Evolutionary conservation across 2,329 filamentous ascomycete species (phyloP).

Genomic region (Aspergillus pseudoterreus): DNA sequence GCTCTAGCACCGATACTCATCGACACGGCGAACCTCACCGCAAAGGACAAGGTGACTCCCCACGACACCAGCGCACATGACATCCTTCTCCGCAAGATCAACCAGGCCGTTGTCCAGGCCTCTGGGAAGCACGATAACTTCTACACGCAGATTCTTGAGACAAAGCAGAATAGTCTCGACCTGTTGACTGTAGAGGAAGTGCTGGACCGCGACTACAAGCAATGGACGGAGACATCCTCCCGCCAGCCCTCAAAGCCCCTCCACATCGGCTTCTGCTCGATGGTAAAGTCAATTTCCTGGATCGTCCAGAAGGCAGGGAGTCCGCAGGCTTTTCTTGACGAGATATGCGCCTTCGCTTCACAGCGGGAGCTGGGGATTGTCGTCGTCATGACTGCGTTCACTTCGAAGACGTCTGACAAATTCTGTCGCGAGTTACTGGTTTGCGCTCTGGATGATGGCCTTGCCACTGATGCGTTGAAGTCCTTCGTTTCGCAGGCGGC

Average conservation of each 20-base stretch:
- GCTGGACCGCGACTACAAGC: slow-evolving; percentile 61
- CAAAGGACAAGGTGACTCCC: slow-evolving; percentile 44
- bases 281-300: slow-evolving; percentile 55
- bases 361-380: slow-evolving; percentile 50
- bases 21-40: slow-evolving; percentile 44
- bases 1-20: slow-evolving; percentile 42
- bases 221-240: slow-evolving; percentile 48
- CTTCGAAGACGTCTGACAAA: slow-evolving; percentile 26
- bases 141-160: slow-evolving; percentile 49
- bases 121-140: slow-evolving; percentile 33
- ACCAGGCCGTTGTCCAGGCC: background rate
- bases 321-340: slow-evolving; percentile 35
- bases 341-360: slow-evolving; percentile 44
- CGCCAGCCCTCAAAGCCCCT: slow-evolving; percentile 26
- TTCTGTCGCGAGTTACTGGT: slow-evolving; percentile 55
- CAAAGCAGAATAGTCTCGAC: slow-evolving; percentile 54
- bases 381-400: slow-evolving; percentile 58
- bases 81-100: slow-evolving; percentile 53
- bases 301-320: slow-evolving; percentile 47
- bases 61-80: slow-evolving; percentile 46
- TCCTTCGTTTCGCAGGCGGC: slow-evolving; percentile 43
- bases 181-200: slow-evolving; percentile 53
- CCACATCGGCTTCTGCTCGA: slow-evolving; percentile 56
- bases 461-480: slow-evolving; percentile 40
- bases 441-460: slow-evolving; percentile 38